Base-by-base conservation (phyloP, 768 basidiomycete species). In the Lenzites betulinus region DNA sequence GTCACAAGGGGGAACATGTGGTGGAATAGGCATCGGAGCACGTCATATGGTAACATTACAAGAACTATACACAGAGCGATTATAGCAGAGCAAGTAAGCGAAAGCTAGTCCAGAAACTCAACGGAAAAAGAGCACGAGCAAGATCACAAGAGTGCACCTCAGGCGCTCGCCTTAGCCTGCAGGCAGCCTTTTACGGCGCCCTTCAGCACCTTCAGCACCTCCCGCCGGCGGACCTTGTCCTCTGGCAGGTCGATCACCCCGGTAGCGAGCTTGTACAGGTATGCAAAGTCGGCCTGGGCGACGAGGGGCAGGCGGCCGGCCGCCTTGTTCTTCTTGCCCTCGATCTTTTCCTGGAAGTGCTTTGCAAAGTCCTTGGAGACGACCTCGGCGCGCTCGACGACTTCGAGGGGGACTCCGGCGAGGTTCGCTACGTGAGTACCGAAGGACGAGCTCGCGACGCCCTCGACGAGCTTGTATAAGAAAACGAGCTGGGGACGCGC, bases 361-460 rank as follows among this genome's bases (percentile, higher is more conserved):
- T 84, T 77, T 1, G 93, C 92, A 70, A 95, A 95, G 68, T 92
- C 87, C 54, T 84, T 84, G 15, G 95, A 97, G 48, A 98, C 85
- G 25, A 83, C 73, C 64, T 95, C 93, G 4, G 97, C 97, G 3
- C 97, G 86, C 60, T 89, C 81, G 41, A 99, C 93, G 16, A 99
- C 92, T 8, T 83, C 79, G 15, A 81, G 70, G 1, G 95, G 94
- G 0, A 98, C 93, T 6, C 96, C 97, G 3, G 96, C 97, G 46
- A 99, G 82, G 66, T 89, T 91, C 28, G 97, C 97, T 43, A 98
- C 96, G 69, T 96, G 94, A 1, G 94, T 94, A 9, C 93, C 94
- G 67, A 95, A 95, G 0, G 93, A 94, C 18, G 89, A 92, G 35
- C 86, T 83, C 0, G 93, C 92, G n/a, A 86, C 87, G 15, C 92